Evolutionary conservation across 805 yeast genomes (phyloP), one percentile per base, ranked within the genome.

Genomic region (Candida tibetensis): DNA sequence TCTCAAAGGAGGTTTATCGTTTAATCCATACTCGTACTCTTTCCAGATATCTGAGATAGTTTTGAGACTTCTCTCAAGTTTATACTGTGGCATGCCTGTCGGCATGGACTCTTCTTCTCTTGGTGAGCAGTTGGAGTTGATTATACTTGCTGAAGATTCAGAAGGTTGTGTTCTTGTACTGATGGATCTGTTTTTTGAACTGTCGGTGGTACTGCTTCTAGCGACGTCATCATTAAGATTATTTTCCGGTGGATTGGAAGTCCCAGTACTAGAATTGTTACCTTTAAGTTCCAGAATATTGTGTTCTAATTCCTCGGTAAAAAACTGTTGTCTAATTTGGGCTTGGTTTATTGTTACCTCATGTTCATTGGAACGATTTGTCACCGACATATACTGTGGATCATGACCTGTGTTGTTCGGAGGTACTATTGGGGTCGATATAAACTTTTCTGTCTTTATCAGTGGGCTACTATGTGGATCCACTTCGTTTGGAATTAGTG

Each of bases 1-100:
- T 42, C 67, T 69, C 27, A 77, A 64, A 3, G 81, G 73, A 0
- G 80, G 80, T 46, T 76, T 77, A 2, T 69, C 75, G 37, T 71
- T 64, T 4, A 72, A 44, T 0, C 82, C 81, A 37, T 69, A 68
- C 4, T 74, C 67, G 42, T 76, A 77, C 52, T 77, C 82, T 45
- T 68, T 64, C 82, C 82, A 77, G 14, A 77, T 70, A 44, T 76
- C 81, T 27, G 41, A 32, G 16, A 46, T 44, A 7, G 48, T 39
- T 25, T 44, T 46, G 30, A 46, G 37, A 15, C 41, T 37, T 18
- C 41, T 41, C 33, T 46, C 50, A 16, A 46, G 37, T 30, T 38
- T 46, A 32, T 36, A 46, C 15, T 27, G 17, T 10, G 38, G 33
- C 27, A 35, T 14, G 8, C 29, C 25, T 21, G 7, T 21, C 25